Evolutionary conservation across 108 stramenopile species (phyloP).

Genomic region (Poteriospumella lacustris): DNA sequence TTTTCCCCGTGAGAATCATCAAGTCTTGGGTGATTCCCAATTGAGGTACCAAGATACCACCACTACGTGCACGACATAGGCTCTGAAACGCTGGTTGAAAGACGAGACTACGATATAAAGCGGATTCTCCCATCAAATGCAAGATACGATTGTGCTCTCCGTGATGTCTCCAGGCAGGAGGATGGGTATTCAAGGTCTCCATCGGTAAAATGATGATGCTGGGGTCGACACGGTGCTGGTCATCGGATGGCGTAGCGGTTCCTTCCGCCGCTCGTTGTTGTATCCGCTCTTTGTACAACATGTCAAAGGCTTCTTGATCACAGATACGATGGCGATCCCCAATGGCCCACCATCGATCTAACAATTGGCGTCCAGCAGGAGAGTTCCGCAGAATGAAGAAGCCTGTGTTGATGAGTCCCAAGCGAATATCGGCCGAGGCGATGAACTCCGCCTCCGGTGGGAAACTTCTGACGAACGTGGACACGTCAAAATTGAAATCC

Average conservation of each 20-base stretch:
- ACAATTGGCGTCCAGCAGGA: background rate
- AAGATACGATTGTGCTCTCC: background rate
- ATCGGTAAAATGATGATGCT: background rate
- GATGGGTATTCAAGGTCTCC: conserved; percentile 6
- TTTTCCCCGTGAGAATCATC: background rate
- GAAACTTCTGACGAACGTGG: background rate
- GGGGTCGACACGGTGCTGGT: background rate
- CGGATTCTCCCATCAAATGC: background rate
- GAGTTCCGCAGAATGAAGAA: background rate
- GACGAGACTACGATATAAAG: background rate
- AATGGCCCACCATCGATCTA: background rate
- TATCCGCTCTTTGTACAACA: background rate
- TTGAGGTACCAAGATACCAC: background rate
- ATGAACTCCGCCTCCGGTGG: background rate
- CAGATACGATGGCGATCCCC: background rate
- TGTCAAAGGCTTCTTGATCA: conserved; percentile 18
- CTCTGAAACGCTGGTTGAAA: background rate
- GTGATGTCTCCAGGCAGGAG: background rate
- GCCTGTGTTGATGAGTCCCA: conserved; percentile 3
- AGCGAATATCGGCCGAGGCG: background rate
- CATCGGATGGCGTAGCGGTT: no score
- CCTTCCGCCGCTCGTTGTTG: background rate
- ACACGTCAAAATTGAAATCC: background rate
- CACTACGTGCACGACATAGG: background rate
- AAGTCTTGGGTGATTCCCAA: background rate